A percentile compares a stretch with the other conserved stretches of the same genome.
Evolutionary conservation across 1,284 basidiomycete species (phyloP).

Genomic region (Leccinum angustisporum): DNA sequence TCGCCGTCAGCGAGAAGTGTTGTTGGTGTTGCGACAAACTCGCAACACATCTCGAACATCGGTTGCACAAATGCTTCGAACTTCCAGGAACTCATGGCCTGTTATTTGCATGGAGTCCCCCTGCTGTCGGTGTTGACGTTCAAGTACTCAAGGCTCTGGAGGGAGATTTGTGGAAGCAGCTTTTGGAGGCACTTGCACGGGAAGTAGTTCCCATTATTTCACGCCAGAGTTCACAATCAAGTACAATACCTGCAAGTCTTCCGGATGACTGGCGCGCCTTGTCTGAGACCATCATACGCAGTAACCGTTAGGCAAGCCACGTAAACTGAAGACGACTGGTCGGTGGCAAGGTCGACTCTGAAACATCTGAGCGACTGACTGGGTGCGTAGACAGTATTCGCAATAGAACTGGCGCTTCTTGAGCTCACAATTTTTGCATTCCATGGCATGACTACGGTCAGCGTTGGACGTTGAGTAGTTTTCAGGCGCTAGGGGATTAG

Average conservation of each 20-base stretch:
- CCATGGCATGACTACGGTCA: background rate
- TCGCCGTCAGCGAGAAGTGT: background rate
- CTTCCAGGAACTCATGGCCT: background rate
- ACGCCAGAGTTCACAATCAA: background rate
- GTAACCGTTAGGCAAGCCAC: background rate
- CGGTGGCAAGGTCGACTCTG: too few species aligned
- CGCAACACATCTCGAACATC: background rate
- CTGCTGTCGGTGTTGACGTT: background rate
- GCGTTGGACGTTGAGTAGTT: background rate
- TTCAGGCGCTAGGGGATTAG: slow-evolving; percentile 5
- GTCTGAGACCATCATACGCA: background rate
- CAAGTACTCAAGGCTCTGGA: background rate
- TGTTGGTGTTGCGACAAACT: background rate
- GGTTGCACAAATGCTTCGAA: too few species aligned
- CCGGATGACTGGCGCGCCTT: background rate
- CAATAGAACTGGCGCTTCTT: too few species aligned
- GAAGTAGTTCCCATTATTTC: background rate
- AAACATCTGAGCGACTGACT: too few species aligned
- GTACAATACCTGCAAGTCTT: background rate
- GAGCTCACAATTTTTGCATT: too few species aligned
- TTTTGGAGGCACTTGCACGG: background rate
- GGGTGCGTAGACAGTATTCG: too few species aligned
- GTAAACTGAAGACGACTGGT: too few species aligned
- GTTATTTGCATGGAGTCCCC: background rate
- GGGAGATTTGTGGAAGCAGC: background rate